Conservation (phyloP, 352 stramenopile genomes). For the Phytophthora hybrid region DNA sequence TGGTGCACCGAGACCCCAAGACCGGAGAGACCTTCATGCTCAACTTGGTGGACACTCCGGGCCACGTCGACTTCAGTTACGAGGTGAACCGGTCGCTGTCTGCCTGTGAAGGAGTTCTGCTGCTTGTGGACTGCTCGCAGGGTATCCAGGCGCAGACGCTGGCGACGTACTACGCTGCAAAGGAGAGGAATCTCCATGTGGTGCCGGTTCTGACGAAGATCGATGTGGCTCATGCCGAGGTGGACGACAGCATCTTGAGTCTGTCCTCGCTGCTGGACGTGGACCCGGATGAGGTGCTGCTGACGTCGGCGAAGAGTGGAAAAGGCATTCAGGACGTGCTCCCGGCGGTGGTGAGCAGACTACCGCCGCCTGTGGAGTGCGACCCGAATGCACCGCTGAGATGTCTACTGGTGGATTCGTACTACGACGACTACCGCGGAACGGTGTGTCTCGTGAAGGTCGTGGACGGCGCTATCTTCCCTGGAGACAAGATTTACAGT, state of each 20-base stretch:
- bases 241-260: constrained; percentile 88
- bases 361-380: constrained; percentile 73
- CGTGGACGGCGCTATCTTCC: constrained; percentile 92
- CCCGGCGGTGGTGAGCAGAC: constrained; percentile 77
- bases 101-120: constrained; percentile 97
- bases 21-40: constrained; percentile 91
- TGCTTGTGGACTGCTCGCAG: constrained; percentile 98
- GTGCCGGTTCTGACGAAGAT: constrained; percentile 98
- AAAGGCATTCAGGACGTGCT: constrained; percentile 90
- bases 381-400: constrained; percentile 77
- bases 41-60: constrained; percentile 97
- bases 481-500: constrained; percentile 83
- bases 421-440: constrained; percentile 96
- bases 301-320: constrained; percentile 96
- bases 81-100: constrained; percentile 97
- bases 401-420: constrained; percentile 97
- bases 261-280: constrained; percentile 85
- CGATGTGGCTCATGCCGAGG: constrained; percentile 97
- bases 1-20: constrained; percentile 89
- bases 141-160: constrained; percentile 99
- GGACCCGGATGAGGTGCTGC: constrained; percentile 95
- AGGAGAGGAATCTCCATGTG: constrained; percentile 97
- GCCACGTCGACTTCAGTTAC: constrained; percentile 99
- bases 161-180: constrained; percentile 95
- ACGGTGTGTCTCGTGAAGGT: constrained; percentile 96